phyloP scores from a whole-genome alignment of 441 rosid genomes.

The Populus hybrid region DNA sequence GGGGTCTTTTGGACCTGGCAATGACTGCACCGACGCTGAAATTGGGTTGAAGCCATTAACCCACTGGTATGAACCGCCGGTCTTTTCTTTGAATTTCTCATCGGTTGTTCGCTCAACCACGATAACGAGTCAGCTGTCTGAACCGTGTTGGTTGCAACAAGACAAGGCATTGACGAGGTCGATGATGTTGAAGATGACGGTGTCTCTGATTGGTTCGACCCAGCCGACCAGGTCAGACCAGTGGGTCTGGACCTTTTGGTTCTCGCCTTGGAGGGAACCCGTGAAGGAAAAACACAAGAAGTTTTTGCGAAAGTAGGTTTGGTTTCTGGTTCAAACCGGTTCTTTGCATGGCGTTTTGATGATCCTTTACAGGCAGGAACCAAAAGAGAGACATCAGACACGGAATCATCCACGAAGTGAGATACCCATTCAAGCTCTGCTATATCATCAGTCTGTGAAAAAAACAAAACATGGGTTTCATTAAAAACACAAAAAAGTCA shows the following conservation, averaged over 20 bases:
- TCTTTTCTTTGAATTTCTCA: conserved; percentile 45
- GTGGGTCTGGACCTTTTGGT: conserved; percentile 67
- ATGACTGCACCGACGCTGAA: conserved; percentile 72
- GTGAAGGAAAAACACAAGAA: conserved; percentile 34
- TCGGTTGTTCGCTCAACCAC: conserved; percentile 23
- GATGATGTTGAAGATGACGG: conserved; percentile 35
- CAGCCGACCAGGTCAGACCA: conserved; percentile 52
- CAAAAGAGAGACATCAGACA: conserved; percentile 45
- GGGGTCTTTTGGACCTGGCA: conserved; percentile 88
- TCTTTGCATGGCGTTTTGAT: conserved; percentile 21
- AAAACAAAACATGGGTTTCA: conserved; percentile 8
- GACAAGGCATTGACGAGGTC: conserved; percentile 14
- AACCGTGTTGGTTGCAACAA: conserved; percentile 18
- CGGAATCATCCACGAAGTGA: conserved; percentile 78
- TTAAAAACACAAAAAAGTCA: not conserved
- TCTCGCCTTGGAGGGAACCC: conserved; percentile 73
- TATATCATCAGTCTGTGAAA: conserved; percentile 55
- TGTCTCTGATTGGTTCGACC: conserved; percentile 36
- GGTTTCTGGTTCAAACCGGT: conserved; percentile 24
- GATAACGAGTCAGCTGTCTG: conserved; percentile 25
- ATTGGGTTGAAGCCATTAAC: conserved; percentile 14
- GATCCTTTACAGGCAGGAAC: conserved; percentile 32
- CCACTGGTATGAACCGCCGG: conserved; percentile 23
- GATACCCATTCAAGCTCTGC: conserved; percentile 88
- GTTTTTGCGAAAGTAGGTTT: conserved; percentile 12